Percentiles rank a stretch among this genome's conserved stretches.
These are phyloP conservation scores for Suillus luteus DNA, from an alignment of 768 basidiomycete species.

Conservation along the genomic window DNA sequence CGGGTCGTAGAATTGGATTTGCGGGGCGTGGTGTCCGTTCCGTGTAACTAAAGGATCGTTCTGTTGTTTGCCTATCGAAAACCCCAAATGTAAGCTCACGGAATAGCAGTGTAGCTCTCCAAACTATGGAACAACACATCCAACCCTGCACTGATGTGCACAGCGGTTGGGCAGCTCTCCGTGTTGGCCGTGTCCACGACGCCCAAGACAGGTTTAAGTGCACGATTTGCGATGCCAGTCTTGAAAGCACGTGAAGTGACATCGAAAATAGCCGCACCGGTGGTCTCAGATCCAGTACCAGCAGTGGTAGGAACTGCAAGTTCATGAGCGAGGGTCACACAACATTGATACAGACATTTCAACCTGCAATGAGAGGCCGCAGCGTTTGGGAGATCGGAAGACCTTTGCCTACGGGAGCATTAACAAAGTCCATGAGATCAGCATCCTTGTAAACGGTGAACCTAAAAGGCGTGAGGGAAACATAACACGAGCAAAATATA, in stretches of 20 bases:
- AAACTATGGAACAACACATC: slow-evolving; percentile 96
- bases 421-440: slow-evolving; percentile 95
- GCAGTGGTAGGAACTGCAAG: slow-evolving; percentile 65
- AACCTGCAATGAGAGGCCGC: slow-evolving; percentile 82
- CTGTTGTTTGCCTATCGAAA: slow-evolving; percentile 10
- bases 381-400: slow-evolving; percentile 75
- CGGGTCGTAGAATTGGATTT: slow-evolving; percentile 89
- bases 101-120: slow-evolving; percentile 93
- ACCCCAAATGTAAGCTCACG: slow-evolving; percentile 48
- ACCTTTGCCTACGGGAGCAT: slow-evolving; percentile 94
- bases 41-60: slow-evolving; percentile 59
- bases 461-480: slow-evolving; percentile 37
- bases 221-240: slow-evolving; percentile 93
- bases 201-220: slow-evolving; percentile 87
- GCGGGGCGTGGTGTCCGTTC: slow-evolving; percentile 87
- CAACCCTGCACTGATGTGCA: slow-evolving; percentile 93
- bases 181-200: slow-evolving; percentile 91
- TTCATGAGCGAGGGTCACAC: slow-evolving; percentile 7
- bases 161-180: slow-evolving; percentile 84
- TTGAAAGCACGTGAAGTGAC: slow-evolving; percentile 93
- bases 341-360: slow-evolving; percentile 16
- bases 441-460: slow-evolving; percentile 91
- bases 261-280: slow-evolving; percentile 91
- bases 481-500: neutral
- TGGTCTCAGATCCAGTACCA: slow-evolving; percentile 94